These are phyloP conservation scores for Jaenimonas drosophilae DNA, from an alignment of 208 protist species.

Conservation along the genomic window DNA sequence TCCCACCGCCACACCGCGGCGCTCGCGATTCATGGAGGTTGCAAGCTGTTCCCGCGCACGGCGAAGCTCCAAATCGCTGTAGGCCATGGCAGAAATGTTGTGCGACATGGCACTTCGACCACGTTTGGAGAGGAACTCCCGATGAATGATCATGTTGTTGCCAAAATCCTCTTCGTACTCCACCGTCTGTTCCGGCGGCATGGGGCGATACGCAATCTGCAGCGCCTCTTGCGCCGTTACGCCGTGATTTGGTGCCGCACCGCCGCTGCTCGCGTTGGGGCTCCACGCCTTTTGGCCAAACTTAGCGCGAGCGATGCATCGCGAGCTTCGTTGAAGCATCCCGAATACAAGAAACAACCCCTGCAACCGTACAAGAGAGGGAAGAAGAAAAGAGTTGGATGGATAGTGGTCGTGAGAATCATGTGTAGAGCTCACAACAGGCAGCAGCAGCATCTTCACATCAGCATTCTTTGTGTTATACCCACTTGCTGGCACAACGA, in stretches of 20 bases:
- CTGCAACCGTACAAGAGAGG: too few relatives aligned
- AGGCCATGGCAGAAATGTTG: conserved; percentile 46
- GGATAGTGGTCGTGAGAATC: too few relatives aligned
- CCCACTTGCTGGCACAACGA: too few relatives aligned
- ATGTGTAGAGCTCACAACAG: too few relatives aligned
- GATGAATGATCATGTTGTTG: conserved; percentile 76
- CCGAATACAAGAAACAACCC: too few relatives aligned
- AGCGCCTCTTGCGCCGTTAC: conserved; percentile 70
- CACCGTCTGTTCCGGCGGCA: conserved; percentile 63
- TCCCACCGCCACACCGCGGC: conserved; percentile 37
- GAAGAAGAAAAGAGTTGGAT: too few relatives aligned
- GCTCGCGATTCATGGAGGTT: conserved; percentile 69
- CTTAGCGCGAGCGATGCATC: conserved; percentile 29
- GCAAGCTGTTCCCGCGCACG: conserved; percentile 53
- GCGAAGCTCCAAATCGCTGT: conserved; percentile 64
- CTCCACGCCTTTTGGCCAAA: conserved; percentile 70
- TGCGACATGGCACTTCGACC: conserved; percentile 45
- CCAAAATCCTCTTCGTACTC: conserved; percentile 87
- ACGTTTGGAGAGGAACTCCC: conserved; percentile 69
- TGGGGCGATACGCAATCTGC: conserved; percentile 75
- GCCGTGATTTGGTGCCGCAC: conserved; percentile 52
- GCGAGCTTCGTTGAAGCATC: conserved; percentile 14
- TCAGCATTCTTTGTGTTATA: too few relatives aligned
- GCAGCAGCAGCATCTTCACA: too few relatives aligned
- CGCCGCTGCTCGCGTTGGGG: conserved; percentile 45